Base-by-base conservation (phyloP, 176 grass and related monocot genomes). In the Paspalum vaginatum region DNA sequence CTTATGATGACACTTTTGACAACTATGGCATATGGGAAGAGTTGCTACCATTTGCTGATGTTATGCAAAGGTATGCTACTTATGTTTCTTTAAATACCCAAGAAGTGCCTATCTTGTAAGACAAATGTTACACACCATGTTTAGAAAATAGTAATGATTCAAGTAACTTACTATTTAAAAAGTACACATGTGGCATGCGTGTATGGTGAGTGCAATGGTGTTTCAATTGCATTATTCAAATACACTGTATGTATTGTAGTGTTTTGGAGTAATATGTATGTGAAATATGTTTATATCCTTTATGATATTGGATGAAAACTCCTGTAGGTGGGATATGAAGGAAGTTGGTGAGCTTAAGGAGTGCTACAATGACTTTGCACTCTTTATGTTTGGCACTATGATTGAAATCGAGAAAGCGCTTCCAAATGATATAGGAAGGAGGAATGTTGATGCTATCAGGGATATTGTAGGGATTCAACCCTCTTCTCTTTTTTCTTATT, bases 1-100 rank as follows among this genome's bases (percentile, higher is more conserved):
- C 63, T 32, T 75, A 74, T 43, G 84, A 81, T 59, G 84, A 86
- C 9, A 81, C 77, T 18, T 81, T 74, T 69, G 84, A 81, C 45
- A 74, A 67, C 18, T 75, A 81, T 41, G 69, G 84, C 13, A 42
- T 57, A 18, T 56, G 41, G 53, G 77, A 81, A 25, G 84, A 81
- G 51, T 39, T 79, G 2, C 58, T 50, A 52, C 70, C 69, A 16
- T 74, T 86, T 0, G 44, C 84, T 24, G 40, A 86, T 60, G 77
- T 79, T 11, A 86, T 72, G 79, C 67, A 72, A 16, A 38, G 66
- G 79, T 81, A 60, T 72, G 11, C 5, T 52, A 39, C 20, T 52
- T 4, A 17, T 32, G 5, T 21, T 75, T 42, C 4, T 24, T 43
- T 15, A 3, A 4, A 54, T 55, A 73, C 16, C 5, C 11, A 52